These are phyloP conservation scores for Cystofilobasidium ferigula DNA, from an alignment of 768 basidiomycete genomes.

Conservation along the genomic window DNA sequence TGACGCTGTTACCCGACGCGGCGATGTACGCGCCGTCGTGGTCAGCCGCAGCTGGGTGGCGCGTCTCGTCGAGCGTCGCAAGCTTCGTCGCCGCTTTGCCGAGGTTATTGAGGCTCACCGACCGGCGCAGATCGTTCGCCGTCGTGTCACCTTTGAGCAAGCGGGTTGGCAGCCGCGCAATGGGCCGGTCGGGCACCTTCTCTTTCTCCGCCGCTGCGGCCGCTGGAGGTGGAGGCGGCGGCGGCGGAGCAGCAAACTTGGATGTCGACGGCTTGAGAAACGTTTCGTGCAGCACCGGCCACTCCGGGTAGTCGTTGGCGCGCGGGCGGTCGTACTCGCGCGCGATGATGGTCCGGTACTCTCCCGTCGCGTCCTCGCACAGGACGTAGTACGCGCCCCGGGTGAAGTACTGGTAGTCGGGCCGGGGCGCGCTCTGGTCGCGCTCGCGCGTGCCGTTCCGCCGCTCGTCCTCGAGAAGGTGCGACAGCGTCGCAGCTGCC, in stretches of 20 bases:
- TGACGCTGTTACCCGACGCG: conserved; percentile 90
- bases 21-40: conserved; percentile 50
- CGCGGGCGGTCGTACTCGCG: conserved; percentile 63
- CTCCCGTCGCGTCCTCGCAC: conserved; percentile 77
- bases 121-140: conserved; percentile 31
- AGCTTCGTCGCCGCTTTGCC: conserved; percentile 29
- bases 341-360: conserved; percentile 70
- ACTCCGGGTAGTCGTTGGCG: conserved; percentile 49
- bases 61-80: conserved; percentile 13
- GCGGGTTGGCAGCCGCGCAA: not conserved
- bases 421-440: conserved; percentile 75
- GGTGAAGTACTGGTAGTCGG: conserved; percentile 78
- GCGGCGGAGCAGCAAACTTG: not conserved
- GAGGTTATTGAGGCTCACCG: conserved; percentile 35
- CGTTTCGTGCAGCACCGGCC: conserved; percentile 62
- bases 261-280: conserved; percentile 31
- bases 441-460: conserved; percentile 81
- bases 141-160: not conserved
- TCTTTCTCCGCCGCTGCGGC: not conserved
- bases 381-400: conserved; percentile 66
- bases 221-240: not conserved
- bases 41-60: conserved; percentile 14
- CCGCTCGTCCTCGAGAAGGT: conserved; percentile 60
- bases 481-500: conserved; percentile 35
- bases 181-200: not conserved